phyloP scores from a whole-genome alignment of 78 protist genomes.

The Cavenderia fasciculata region DNA sequence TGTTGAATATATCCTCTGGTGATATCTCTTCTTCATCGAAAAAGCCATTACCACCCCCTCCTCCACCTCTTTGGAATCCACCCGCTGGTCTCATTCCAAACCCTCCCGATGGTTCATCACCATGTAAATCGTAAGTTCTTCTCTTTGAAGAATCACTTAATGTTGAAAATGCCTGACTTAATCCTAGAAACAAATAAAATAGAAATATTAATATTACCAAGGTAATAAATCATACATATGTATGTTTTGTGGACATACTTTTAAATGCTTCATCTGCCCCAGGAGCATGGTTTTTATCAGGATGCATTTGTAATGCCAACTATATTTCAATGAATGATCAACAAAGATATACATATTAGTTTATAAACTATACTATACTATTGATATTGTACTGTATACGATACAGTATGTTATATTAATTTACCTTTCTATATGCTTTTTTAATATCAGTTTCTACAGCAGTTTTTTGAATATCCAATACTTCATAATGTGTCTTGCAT shows the following conservation, averaged over 20 bases:
- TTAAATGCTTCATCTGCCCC: conserved; percentile 85
- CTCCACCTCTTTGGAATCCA: conserved; percentile 33
- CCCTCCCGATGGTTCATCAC: neutral
- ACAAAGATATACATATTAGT: neutral
- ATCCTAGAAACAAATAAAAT: neutral
- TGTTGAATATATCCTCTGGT: conserved; percentile 68
- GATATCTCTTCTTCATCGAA: conserved; percentile 40
- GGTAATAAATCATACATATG: neutral
- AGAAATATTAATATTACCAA: neutral
- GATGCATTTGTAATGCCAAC: conserved; percentile 81
- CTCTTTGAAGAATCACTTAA: conserved; percentile 52
- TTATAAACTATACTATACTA: neutral
- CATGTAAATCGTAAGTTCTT: conserved; percentile 61
- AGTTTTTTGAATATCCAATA: conserved; percentile 58
- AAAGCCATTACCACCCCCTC: conserved; percentile 7
- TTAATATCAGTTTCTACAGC: conserved; percentile 65
- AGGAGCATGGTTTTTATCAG: conserved; percentile 85
- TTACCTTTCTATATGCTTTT: conserved; percentile 70
- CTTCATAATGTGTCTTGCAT: conserved; percentile 68
- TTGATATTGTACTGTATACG: neutral
- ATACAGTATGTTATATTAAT: neutral
- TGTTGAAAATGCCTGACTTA: conserved; percentile 70
- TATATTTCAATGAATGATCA: neutral
- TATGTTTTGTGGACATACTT: neutral
- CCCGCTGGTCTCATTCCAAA: too few relatives aligned